Evolutionary conservation across 202 grass and related monocot species (phyloP).

Genomic region (Panicum virgatum): DNA sequence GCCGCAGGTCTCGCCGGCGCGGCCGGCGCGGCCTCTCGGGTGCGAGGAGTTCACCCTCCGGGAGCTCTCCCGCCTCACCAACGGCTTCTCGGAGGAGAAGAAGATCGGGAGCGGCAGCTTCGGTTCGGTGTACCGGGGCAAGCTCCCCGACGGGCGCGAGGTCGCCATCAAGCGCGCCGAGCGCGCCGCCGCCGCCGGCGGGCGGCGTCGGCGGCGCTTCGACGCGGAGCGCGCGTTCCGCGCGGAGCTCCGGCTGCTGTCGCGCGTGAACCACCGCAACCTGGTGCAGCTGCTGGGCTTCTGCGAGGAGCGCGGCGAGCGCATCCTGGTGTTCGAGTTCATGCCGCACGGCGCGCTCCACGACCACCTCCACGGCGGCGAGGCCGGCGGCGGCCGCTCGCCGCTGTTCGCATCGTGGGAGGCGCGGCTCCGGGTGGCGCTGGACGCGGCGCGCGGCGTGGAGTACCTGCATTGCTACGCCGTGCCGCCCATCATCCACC

Average conservation of each 20-base stretch:
- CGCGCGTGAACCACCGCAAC: conserved; percentile 87
- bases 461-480: conserved; percentile 94
- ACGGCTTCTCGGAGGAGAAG: conserved; percentile 53
- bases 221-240: conserved; percentile 72
- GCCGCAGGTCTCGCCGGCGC: conserved; percentile 3
- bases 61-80: conserved; percentile 49
- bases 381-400: neutral
- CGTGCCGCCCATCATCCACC: conserved; percentile 88
- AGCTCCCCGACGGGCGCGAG: conserved; percentile 65
- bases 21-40: conserved; percentile 31
- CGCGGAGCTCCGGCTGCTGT: conserved; percentile 71
- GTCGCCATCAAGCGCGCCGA: conserved; percentile 77
- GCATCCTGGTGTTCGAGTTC: conserved; percentile 84
- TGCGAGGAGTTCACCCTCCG: conserved; percentile 68
- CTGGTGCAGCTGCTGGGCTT: conserved; percentile 75
- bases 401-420: conserved; percentile 74
- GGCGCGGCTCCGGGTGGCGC: conserved; percentile 58
- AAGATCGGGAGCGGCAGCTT: conserved; percentile 83
- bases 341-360: conserved; percentile 76
- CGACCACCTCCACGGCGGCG: conserved; percentile 69
- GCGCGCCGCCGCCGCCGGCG: neutral
- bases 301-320: conserved; percentile 81
- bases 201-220: conserved; percentile 28
- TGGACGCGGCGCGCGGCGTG: conserved; percentile 73
- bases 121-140: conserved; percentile 74